phyloP scores from a whole-genome alignment of 257 asterid genomes.

The Salvia splendens region DNA sequence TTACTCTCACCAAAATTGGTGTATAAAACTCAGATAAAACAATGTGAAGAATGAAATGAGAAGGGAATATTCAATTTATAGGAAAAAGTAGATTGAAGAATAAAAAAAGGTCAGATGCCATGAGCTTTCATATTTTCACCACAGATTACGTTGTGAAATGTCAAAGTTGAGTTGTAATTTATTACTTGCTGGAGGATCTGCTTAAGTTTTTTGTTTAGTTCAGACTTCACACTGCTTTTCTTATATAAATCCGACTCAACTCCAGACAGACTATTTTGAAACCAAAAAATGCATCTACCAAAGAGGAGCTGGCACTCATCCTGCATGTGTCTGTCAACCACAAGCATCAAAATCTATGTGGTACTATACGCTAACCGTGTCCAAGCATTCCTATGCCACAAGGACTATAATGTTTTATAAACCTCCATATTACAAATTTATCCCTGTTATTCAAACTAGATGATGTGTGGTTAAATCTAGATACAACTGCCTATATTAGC shows the following conservation, averaged over 20 bases:
- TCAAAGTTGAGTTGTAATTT: too few species aligned
- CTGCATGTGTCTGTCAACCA: not conserved
- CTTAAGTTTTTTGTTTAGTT: not conserved
- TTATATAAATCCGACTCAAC: not conserved
- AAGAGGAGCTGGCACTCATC: not conserved
- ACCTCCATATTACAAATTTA: too few species aligned
- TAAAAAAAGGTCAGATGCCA: not conserved
- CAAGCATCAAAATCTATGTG: not conserved
- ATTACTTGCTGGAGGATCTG: not conserved
- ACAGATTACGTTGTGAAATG: too few species aligned
- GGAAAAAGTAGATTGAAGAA: conserved; percentile 12
- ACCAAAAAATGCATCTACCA: not conserved
- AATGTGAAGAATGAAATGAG: conserved; percentile 9
- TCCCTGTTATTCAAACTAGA: not conserved
- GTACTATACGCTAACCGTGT: not conserved
- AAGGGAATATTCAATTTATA: not conserved
- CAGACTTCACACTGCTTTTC: not conserved
- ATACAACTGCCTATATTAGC: not conserved
- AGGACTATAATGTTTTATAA: not conserved
- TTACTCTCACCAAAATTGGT: conserved; percentile 18
- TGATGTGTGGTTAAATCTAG: not conserved
- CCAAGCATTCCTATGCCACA: not conserved
- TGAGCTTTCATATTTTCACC: too few species aligned
- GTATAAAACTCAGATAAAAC: conserved; percentile 2
- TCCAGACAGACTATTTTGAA: not conserved